phyloP scores from a whole-genome alignment of 495 filamentous ascomycete genomes.

The Xylaria grammica region DNA sequence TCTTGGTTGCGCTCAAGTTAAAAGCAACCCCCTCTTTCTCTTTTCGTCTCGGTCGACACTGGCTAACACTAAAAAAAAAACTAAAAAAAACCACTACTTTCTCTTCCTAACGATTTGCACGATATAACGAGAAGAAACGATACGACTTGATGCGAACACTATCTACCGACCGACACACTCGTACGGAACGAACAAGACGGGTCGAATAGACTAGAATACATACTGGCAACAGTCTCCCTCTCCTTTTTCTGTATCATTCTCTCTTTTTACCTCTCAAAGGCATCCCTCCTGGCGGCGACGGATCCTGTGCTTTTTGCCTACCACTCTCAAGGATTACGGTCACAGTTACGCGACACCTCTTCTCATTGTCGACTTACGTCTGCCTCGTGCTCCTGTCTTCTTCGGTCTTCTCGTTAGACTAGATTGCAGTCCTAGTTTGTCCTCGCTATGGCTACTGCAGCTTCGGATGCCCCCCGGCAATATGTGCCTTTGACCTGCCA shows the following conservation, averaged over 20 bases:
- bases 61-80: background rate
- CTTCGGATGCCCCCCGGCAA: slow-evolving; percentile 52
- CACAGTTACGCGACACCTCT: background rate
- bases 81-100: background rate
- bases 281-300: background rate
- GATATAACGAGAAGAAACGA: slow-evolving; percentile 26
- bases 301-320: background rate
- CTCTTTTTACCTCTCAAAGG: background rate
- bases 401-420: background rate
- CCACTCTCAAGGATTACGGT: background rate
- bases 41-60: background rate
- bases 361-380: background rate
- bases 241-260: background rate
- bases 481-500: slow-evolving; percentile 93
- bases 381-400: background rate
- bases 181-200: slow-evolving; percentile 14
- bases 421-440: background rate
- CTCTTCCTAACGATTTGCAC: slow-evolving; percentile 19
- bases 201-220: slow-evolving; percentile 22
- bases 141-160: slow-evolving; percentile 14
- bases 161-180: slow-evolving; percentile 14
- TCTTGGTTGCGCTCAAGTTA: slow-evolving; percentile 6
- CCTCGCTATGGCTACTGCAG: slow-evolving; percentile 41
- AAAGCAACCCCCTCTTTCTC: background rate
- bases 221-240: slow-evolving; percentile 20